Evolutionary conservation across 139 green algal genomes (phyloP).

Genomic region (Parachlorella kessleri): DNA sequence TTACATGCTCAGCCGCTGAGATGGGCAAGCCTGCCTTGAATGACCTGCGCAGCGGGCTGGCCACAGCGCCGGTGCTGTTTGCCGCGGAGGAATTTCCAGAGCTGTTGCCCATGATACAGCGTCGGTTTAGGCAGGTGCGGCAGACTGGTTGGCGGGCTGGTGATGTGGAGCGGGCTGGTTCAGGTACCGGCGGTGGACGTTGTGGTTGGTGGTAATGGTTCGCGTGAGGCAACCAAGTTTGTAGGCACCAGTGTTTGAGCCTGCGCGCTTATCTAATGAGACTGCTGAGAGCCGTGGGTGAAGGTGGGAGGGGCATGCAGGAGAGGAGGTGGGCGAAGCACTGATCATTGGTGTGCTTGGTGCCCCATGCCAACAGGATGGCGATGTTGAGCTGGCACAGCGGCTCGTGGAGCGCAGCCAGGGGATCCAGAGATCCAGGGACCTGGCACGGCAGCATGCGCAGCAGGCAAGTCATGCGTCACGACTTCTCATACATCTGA

Average conservation of each 20-base stretch:
- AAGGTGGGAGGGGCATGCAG: background rate
- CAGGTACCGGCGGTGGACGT: background rate
- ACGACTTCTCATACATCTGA: too few species aligned
- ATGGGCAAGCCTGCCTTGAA: slow-evolving; percentile 96
- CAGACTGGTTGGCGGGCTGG: too few species aligned
- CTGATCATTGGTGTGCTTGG: background rate
- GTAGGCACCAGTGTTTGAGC: background rate
- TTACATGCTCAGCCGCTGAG: slow-evolving; percentile 66
- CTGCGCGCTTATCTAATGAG: background rate
- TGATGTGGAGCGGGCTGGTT: too few species aligned
- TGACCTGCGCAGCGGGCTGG: slow-evolving; percentile 89
- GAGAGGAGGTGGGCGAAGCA: background rate
- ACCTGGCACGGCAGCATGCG: slow-evolving; percentile 10
- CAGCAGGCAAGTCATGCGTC: background rate
- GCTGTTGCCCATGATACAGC: slow-evolving; percentile 77
- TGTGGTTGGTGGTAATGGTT: background rate
- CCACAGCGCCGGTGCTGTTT: slow-evolving; percentile 92
- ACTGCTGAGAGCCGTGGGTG: background rate
- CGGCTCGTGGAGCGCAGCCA: slow-evolving; percentile 6
- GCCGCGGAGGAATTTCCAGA: slow-evolving; percentile 66
- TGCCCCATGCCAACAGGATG: slow-evolving; percentile 12
- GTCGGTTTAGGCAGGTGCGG: slow-evolving; percentile 83
- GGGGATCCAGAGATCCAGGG: slow-evolving; percentile 23
- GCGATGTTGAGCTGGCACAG: slow-evolving; percentile 39
- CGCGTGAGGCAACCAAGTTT: background rate